Conservation (phyloP, 495 filamentous ascomycete genomes). For the Tuber magnatum region DNA sequence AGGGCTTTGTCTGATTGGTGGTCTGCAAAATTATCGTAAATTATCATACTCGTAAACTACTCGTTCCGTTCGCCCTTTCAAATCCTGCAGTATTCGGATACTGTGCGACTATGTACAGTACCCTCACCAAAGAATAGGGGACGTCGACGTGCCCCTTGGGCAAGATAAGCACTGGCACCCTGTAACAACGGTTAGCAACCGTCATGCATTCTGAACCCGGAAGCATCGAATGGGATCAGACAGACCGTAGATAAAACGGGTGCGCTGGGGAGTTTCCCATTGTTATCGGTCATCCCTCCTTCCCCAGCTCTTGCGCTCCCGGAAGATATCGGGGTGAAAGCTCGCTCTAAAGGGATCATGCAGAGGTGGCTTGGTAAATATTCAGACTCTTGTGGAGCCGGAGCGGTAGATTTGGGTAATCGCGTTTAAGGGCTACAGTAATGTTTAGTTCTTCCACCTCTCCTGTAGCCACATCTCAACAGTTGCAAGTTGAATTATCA, state of each 20-base stretch:
- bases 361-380: not conserved
- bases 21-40: not conserved
- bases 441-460: not conserved
- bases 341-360: not conserved
- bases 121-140: not conserved
- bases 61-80: not conserved
- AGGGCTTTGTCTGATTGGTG: not conserved
- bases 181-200: not conserved
- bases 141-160: not conserved
- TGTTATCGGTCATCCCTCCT: not conserved
- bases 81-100: not conserved
- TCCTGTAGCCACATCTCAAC: not conserved
- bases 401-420: not conserved
- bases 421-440: not conserved
- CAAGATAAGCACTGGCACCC: not conserved
- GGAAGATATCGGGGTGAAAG: not conserved
- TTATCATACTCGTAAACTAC: not conserved
- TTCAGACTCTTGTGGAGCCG: not conserved
- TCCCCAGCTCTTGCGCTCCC: not conserved
- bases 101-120: not conserved
- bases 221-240: not conserved
- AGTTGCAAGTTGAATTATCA: not conserved
- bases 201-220: not conserved
- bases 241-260: not conserved
- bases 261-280: not conserved